Conservation (phyloP, 176 grass and related monocot species). For the Musa troglodytarum region DNA sequence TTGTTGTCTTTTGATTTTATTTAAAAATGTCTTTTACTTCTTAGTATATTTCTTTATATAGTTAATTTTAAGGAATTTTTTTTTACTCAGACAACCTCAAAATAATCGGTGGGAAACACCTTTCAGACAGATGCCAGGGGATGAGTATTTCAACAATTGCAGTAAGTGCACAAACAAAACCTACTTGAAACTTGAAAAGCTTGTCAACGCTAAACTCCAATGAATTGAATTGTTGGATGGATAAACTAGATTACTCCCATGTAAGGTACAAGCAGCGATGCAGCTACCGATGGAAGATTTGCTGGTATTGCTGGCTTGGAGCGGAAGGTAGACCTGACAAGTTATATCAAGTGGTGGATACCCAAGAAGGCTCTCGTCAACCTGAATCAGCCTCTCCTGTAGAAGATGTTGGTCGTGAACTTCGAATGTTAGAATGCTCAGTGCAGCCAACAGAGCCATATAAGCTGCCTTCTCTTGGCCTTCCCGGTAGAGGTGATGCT, state of each 20-base stretch:
- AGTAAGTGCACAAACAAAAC: slow-evolving; percentile 29
- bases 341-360: slow-evolving; percentile 94
- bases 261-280: slow-evolving; percentile 65
- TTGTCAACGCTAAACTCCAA: slow-evolving; percentile 13
- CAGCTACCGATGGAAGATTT: slow-evolving; percentile 53
- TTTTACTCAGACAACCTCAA: slow-evolving; percentile 56
- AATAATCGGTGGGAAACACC: slow-evolving; percentile 89
- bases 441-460: slow-evolving; percentile 62
- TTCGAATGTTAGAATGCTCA: slow-evolving; percentile 65
- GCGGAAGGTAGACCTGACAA: slow-evolving; percentile 93
- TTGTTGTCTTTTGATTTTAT: too few relatives aligned
- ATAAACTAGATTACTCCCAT: slow-evolving; percentile 32
- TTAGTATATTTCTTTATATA: slow-evolving; percentile 11
- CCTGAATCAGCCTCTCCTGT: slow-evolving; percentile 39
- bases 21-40: slow-evolving; percentile 12
- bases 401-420: slow-evolving; percentile 72
- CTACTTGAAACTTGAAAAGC: slow-evolving; percentile 8
- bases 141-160: slow-evolving; percentile 59
- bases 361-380: slow-evolving; percentile 69
- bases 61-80: slow-evolving; percentile 14
- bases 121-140: slow-evolving; percentile 70
- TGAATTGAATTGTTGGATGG: slow-evolving; percentile 17
- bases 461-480: slow-evolving; percentile 78
- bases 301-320: slow-evolving; percentile 49
- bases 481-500: slow-evolving; percentile 34